Evolutionary conservation across 2,329 filamentous ascomycete genomes (phyloP).

Genomic region (Nigrospora sphaerica): DNA sequence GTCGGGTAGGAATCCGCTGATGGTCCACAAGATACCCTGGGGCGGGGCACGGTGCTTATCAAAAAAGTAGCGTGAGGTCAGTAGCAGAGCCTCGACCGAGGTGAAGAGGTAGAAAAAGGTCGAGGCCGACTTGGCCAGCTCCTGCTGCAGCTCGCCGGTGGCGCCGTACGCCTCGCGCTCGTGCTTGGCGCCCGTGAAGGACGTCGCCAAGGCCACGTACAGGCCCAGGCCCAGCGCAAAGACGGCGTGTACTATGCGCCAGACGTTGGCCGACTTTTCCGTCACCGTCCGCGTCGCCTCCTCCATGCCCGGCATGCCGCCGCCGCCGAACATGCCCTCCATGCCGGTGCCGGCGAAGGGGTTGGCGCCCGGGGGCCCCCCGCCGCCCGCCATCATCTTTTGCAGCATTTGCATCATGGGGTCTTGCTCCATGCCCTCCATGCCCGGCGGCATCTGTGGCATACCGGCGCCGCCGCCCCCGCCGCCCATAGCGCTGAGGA

Average conservation of each 20-base stretch:
- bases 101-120: slow-evolving; percentile 75
- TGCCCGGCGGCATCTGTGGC: slow-evolving; percentile 20
- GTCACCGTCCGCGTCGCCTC: slow-evolving; percentile 17
- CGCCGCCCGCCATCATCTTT: slow-evolving; percentile 54
- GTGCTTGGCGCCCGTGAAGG: slow-evolving; percentile 59
- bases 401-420: slow-evolving; percentile 70
- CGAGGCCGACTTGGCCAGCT: background rate
- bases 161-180: slow-evolving; percentile 39
- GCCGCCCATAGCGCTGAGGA: slow-evolving; percentile 8
- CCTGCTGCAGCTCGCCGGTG: background rate
- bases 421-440: slow-evolving; percentile 39
- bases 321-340: slow-evolving; percentile 16
- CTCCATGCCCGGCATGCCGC: slow-evolving; percentile 23
- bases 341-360: slow-evolving; percentile 23
- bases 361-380: slow-evolving; percentile 25
- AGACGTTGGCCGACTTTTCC: slow-evolving; percentile 43
- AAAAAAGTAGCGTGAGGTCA: slow-evolving; percentile 64
- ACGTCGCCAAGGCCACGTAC: slow-evolving; percentile 61
- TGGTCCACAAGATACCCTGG: slow-evolving; percentile 55
- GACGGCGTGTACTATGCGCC: slow-evolving; percentile 67
- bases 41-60: slow-evolving; percentile 54
- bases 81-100: slow-evolving; percentile 65
- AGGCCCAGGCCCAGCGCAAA: slow-evolving; percentile 63
- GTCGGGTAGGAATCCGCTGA: slow-evolving; percentile 59
- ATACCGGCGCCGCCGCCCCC: slow-evolving; percentile 9